Evolutionary conservation across 257 asterid species (phyloP).

Genomic region (Thymus mandschuricus): DNA sequence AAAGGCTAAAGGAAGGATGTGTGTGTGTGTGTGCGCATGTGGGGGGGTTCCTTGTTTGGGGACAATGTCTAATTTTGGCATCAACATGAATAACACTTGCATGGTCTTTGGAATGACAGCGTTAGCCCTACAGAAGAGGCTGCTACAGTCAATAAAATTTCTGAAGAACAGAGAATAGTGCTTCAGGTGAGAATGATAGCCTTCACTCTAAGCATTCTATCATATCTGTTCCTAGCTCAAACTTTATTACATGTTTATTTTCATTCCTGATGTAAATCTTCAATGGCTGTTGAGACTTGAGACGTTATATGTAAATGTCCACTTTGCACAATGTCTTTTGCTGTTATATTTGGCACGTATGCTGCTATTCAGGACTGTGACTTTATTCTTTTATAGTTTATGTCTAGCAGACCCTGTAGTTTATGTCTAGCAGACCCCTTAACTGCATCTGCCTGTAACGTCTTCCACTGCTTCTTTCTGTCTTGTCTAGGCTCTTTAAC

Average conservation of each 20-base stretch:
- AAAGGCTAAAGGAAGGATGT: neutral
- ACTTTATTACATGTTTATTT: constrained; percentile 6
- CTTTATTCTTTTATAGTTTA: constrained; percentile 20
- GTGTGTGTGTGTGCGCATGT: neutral
- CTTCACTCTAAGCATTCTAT: constrained; percentile 16
- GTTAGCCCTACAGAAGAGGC: constrained; percentile 68
- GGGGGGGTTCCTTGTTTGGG: neutral
- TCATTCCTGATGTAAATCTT: constrained; percentile 13
- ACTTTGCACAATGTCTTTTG: constrained; percentile 10
- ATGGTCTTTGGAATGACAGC: constrained; percentile 42
- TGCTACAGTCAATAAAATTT: constrained; percentile 42
- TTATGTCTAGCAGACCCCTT: constrained; percentile 5
- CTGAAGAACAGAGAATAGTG: constrained; percentile 64
- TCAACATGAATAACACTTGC: constrained; percentile 22
- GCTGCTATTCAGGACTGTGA: neutral
- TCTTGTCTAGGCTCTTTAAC: constrained; percentile 11
- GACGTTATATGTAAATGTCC: constrained; percentile 1
- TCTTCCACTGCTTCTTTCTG: constrained; percentile 8
- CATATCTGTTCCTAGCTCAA: constrained; percentile 11
- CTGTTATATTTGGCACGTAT: constrained; percentile 6
- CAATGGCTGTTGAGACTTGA: neutral
- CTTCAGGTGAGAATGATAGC: constrained; percentile 64
- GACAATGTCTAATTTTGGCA: neutral
- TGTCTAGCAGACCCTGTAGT: neutral
- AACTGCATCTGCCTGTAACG: constrained; percentile 10